These are phyloP conservation scores for Globisporangium barbulae DNA, from an alignment of 352 stramenopile species.

Conservation along the genomic window DNA sequence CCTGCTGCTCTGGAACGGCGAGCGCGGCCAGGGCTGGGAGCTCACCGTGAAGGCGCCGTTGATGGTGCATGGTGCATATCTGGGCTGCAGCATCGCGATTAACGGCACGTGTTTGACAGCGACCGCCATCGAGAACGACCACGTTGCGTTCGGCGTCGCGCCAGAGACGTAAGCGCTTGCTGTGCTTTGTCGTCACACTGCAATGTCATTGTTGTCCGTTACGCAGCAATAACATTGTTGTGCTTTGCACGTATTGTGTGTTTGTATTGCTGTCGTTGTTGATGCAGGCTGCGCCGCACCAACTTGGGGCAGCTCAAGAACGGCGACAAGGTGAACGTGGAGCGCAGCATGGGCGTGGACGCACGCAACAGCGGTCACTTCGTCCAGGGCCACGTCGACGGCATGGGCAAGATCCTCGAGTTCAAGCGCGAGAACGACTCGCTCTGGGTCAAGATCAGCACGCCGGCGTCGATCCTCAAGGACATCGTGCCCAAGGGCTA, in stretches of 20 bases:
- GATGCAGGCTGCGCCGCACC: slow-evolving; percentile 78
- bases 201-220: background rate
- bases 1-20: slow-evolving; percentile 95
- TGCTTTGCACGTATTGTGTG: background rate
- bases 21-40: slow-evolving; percentile 86
- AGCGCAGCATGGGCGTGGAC: slow-evolving; percentile 86
- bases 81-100: slow-evolving; percentile 95
- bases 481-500: slow-evolving; percentile 94
- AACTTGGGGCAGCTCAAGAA: slow-evolving; percentile 78
- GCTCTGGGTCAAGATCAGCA: slow-evolving; percentile 93
- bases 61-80: slow-evolving; percentile 82
- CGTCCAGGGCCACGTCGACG: slow-evolving; percentile 98
- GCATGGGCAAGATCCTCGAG: slow-evolving; percentile 88
- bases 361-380: slow-evolving; percentile 97
- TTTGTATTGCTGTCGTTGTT: slow-evolving; percentile 1
- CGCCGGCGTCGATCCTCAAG: slow-evolving; percentile 75
- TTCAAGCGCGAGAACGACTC: slow-evolving; percentile 93
- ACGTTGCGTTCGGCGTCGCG: slow-evolving; percentile 92
- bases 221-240: background rate
- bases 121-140: slow-evolving; percentile 85
- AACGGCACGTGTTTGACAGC: slow-evolving; percentile 98
- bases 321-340: slow-evolving; percentile 94
- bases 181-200: background rate
- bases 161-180: slow-evolving; percentile 85
- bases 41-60: slow-evolving; percentile 79